Evolutionary conservation across 208 protist species (phyloP), one percentile per base, ranked within the genome.

Genomic region (Plasmodiophora brassicae): DNA sequence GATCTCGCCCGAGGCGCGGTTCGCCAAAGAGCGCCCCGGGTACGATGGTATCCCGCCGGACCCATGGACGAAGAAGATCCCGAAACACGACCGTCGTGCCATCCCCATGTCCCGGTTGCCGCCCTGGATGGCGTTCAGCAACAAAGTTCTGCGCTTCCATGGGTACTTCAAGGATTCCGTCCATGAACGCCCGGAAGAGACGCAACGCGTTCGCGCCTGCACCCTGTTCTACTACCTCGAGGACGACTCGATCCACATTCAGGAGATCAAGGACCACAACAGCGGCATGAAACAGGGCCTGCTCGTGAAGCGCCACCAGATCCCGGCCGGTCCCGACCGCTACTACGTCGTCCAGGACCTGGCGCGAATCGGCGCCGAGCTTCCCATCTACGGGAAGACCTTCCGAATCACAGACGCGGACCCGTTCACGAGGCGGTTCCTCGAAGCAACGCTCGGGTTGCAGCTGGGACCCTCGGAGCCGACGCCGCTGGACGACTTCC

Each of bases 111-210:
- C 50, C 20, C 50, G 50, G 14, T 25, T 57, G 25, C 50, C 50
- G 20, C 50, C 50, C 14, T 57, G 50, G 50, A 57, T 96, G 8
- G 95, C 94, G 20, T 90, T 97, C 50, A 96, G 97, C 87, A 90
- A 95, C 83, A 96, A 98, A 84, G 95, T 97, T 8, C 93, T 99
- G 36, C 94, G 96, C 72, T 99, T 98, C 90, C 96, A 97, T 88
- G 96, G 91, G 38, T 98, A 96, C 91, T 97, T 98, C 91, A 91
- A 95, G 45, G 97, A 98, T 91, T 89, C 93, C 1, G 96, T 99
- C 38, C 90, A 94, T 72, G 96, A 98, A 89, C 96, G 93, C 84
- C 88, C 86, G 0, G 46, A 94, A 0, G 97, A 99, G 90, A 90
- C 89, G 36, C 90, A 86, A 45, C 94, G 97, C 71, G 92, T 98